Conservation (phyloP, 768 basidiomycete species). For the Mrakia gelida region DNA sequence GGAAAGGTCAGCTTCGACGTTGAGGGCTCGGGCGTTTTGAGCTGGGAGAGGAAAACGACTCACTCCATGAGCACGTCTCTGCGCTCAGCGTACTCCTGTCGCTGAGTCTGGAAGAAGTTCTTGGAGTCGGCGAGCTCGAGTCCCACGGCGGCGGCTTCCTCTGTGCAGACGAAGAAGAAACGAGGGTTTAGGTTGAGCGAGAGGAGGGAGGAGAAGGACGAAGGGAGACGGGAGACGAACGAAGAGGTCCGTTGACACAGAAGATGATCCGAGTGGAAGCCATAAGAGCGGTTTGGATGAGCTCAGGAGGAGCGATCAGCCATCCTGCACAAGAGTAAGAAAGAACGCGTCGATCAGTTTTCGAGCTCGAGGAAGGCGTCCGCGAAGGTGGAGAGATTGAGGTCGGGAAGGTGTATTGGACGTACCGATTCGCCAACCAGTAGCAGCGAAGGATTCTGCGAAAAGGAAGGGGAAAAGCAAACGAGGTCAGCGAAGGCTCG, state of each 20-base stretch:
- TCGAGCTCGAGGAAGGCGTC: too few relatives aligned
- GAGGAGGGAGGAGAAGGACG: too few relatives aligned
- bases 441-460: conserved; percentile 89
- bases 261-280: conserved; percentile 79
- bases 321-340: conserved; percentile 56
- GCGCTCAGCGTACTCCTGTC: conserved; percentile 72
- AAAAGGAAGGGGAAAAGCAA: neutral
- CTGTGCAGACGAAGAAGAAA: conserved; percentile 39
- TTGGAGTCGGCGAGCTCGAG: conserved; percentile 70
- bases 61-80: conserved; percentile 61
- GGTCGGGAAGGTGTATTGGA: too few relatives aligned
- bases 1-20: neutral
- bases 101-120: conserved; percentile 72
- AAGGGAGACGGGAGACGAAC: conserved; percentile 3
- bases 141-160: conserved; percentile 88
- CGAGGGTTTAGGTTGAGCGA: neutral
- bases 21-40: too few relatives aligned
- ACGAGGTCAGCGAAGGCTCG: neutral
- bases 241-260: conserved; percentile 83
- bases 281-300: conserved; percentile 80
- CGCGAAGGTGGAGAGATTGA: too few relatives aligned
- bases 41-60: neutral
- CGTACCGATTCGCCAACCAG: conserved; percentile 77
- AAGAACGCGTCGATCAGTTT: neutral
- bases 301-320: conserved; percentile 79